Base-by-base conservation (phyloP, 305 asterid species). In the Fraxinus angustifolia region DNA sequence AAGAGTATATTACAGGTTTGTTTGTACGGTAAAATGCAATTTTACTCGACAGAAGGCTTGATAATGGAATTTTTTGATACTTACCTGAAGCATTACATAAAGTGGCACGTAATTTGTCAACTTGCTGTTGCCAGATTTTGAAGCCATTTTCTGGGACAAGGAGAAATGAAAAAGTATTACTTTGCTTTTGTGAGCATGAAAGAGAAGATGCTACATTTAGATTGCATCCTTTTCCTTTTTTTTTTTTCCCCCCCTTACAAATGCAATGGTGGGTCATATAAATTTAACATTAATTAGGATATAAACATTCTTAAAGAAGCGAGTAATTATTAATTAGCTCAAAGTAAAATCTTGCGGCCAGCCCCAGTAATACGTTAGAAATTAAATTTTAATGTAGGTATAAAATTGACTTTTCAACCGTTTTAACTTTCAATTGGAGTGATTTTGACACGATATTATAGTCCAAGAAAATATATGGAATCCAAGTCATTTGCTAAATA, bases 81-180 rank as follows among this genome's bases (percentile, higher is more conserved):
- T 80, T 86, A 93, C 93, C 75, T 82, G 97, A 79, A 91, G 94
- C 98, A 93, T 93, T 67, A 93, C 93, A 78, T 83, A 91, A 23
- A 92, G 82, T 12, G 96, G 97, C 36, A 91, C 94, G 76, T 92
- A 93, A 85, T 92, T 87, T 40, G 86, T 89, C 50, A 86, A 62
- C 65, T 79, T 67, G 34, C 50, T 38, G 53, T 79, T 65, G 76
- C 65, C 65, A 33, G 60, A 19, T 74, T 77, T 80, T 78, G 83
- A 38, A 45, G 89, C 84, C 8, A 56, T 79, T 80, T n/a, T 83
- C 96, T 91, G 88, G 21, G 75, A 45, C 10, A 84, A 58, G 73
- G 26, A 78, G 53, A 74, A 53, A 19, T 16, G 10, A 0, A 75
- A 23, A 67, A 74, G 42, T 11, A 34, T 4, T 23, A 19, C 2